Evolutionary conservation across 352 stramenopile species (phyloP), one percentile per base, ranked within the genome.

Genomic region (Pythium dissotocum): DNA sequence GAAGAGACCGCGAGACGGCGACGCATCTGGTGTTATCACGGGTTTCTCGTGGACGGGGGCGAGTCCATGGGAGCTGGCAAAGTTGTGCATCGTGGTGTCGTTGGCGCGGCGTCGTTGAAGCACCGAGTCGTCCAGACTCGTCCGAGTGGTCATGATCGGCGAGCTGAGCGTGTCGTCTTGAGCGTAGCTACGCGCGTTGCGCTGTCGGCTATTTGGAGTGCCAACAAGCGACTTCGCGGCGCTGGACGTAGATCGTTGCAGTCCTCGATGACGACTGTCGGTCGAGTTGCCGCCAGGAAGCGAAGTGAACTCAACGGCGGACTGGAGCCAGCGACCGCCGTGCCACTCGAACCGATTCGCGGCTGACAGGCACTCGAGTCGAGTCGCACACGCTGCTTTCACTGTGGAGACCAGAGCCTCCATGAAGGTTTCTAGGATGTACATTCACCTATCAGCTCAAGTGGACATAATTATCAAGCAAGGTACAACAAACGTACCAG

Each of bases 321-420:
- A 79, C 52, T 91, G 71, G 14, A 93, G 73, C 85, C 85, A 93
- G 7, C 70, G 77, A 18, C 79, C 69, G 49, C 64, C 72, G 54
- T 90, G 79, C 82, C 82, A 89, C 53, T 80, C 75, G 44, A 79
- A 83, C 10, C 81, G 79, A 62, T 87, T 87, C 13, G 81, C 78
- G 6, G 75, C 73, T 32, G 70, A 65, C 2, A 86, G 60, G 4
- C 82, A 89, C 65, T 90, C 79, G 7, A 93, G 67, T 14, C 82
- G 77, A 44, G 77, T 67, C 49, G 76, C 72, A 42, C 79, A 86
- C 33, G 82, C 61, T 6, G 78, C 81, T 62, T 88, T 91, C 4
- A 93, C 65, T 14, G 66, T 66, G 12, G 79, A 84, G 33, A 86
- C 78, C 6, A 89, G 38, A n/a, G 79, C 72, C 54, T 93, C 83